These are phyloP conservation scores for Naumovozyma castellii DNA, from an alignment of 805 yeast species.

Conservation along the genomic window DNA sequence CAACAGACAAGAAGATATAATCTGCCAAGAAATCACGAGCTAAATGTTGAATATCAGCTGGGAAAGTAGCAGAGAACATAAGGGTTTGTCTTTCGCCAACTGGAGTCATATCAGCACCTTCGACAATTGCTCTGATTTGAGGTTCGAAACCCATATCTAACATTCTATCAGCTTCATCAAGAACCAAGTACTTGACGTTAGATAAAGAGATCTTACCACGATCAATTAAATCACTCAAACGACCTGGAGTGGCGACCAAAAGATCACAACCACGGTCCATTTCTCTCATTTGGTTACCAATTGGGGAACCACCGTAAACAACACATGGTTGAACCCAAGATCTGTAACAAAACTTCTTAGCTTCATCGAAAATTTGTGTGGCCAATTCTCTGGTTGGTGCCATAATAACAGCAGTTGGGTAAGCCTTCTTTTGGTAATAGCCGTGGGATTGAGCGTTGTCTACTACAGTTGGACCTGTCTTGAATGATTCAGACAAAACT, in stretches of 20 bases:
- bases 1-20: conserved; percentile 92
- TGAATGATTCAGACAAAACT: conserved; percentile 82
- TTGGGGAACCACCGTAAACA: conserved; percentile 97
- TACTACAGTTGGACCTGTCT: conserved; percentile 70
- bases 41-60: conserved; percentile 90
- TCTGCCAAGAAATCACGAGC: conserved; percentile 96
- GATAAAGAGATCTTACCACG: conserved; percentile 86
- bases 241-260: conserved; percentile 98
- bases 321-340: conserved; percentile 97
- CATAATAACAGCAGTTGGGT: conserved; percentile 88
- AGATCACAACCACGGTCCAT: conserved; percentile 91
- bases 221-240: conserved; percentile 90
- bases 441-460: conserved; percentile 30
- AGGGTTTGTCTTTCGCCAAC: conserved; percentile 88
- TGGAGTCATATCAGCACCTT: conserved; percentile 95
- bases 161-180: conserved; percentile 99
- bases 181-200: conserved; percentile 85
- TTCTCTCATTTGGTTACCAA: conserved; percentile 76
- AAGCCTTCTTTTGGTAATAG: conserved; percentile 62
- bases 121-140: conserved; percentile 96
- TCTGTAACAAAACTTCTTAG: conserved; percentile 90
- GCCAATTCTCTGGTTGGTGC: conserved; percentile 99
- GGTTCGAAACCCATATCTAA: conserved; percentile 99
- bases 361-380: conserved; percentile 91
- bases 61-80: conserved; percentile 99